These are phyloP conservation scores for Exophiala sp. DNA, from an alignment of 2,329 filamentous ascomycete species.

Conservation along the genomic window DNA sequence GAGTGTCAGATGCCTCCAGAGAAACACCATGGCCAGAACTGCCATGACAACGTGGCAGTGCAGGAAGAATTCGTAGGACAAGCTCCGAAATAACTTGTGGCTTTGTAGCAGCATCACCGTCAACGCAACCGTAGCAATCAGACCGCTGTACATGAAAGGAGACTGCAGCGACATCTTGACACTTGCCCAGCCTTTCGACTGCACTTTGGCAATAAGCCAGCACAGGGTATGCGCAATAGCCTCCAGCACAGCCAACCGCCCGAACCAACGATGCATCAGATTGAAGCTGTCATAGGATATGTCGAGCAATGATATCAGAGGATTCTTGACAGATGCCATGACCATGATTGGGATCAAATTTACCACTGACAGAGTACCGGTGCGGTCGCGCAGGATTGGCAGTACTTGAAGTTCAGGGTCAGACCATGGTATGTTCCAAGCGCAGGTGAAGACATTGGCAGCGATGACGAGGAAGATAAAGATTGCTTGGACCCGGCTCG, in stretches of 20 bases:
- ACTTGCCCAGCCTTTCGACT: constrained; percentile 36
- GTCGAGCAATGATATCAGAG: constrained; percentile 39
- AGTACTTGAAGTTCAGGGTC: constrained; percentile 33
- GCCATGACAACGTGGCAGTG: constrained; percentile 76
- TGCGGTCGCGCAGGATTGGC: constrained; percentile 40
- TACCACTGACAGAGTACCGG: constrained; percentile 39
- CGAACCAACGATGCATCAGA: constrained; percentile 71
- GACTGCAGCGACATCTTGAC: constrained; percentile 31
- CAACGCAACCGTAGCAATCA: constrained; percentile 51
- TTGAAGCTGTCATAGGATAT: constrained; percentile 43
- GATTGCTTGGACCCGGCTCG: constrained; percentile 43
- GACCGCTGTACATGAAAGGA: constrained; percentile 38
- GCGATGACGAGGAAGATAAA: constrained; percentile 38
- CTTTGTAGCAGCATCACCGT: constrained; percentile 62
- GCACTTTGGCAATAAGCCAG: constrained; percentile 67
- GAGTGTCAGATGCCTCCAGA: constrained; percentile 80
- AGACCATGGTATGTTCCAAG: constrained; percentile 39
- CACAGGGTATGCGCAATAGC: constrained; percentile 63
- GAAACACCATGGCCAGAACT: constrained; percentile 59
- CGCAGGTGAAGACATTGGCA: constrained; percentile 49
- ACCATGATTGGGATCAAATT: constrained; percentile 42
- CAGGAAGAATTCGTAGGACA: constrained; percentile 96
- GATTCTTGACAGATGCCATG: constrained; percentile 41
- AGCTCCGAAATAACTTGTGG: constrained; percentile 75
- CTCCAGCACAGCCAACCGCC: constrained; percentile 64